These are phyloP conservation scores for Wickerhamomyces sp. DNA, from an alignment of 1,139 yeast genomes.

Conservation along the genomic window DNA sequence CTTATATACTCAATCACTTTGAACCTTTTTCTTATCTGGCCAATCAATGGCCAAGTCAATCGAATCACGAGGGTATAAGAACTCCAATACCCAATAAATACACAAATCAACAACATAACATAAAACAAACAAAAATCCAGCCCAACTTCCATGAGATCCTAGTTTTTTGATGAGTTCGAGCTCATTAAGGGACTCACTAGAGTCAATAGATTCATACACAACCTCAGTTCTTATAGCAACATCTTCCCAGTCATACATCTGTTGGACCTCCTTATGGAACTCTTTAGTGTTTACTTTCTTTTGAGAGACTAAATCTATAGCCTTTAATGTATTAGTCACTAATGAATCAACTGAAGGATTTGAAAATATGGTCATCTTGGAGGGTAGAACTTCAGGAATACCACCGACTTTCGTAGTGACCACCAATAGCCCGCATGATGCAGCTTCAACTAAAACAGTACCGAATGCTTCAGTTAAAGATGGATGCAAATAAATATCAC, in stretches of 20 bases:
- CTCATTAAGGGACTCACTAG: slow-evolving; percentile 37
- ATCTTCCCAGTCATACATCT: slow-evolving; percentile 91
- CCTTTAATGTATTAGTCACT: slow-evolving; percentile 62
- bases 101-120: slow-evolving; percentile 53
- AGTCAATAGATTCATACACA: slow-evolving; percentile 61
- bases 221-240: slow-evolving; percentile 82
- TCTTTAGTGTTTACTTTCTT: slow-evolving; percentile 62
- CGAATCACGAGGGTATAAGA: slow-evolving; percentile 58
- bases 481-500: slow-evolving; percentile 92
- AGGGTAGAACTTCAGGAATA: slow-evolving; percentile 92
- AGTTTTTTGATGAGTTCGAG: slow-evolving; percentile 47
- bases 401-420: slow-evolving; percentile 98
- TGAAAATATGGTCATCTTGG: slow-evolving; percentile 90
- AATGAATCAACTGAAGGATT: slow-evolving; percentile 80
- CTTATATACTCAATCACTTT: neutral
- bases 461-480: slow-evolving; percentile 97
- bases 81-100: slow-evolving; percentile 57
- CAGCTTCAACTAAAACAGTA: slow-evolving; percentile 95
- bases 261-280: slow-evolving; percentile 73
- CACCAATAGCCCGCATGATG: slow-evolving; percentile 88
- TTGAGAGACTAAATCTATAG: slow-evolving; percentile 52
- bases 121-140: slow-evolving; percentile 55
- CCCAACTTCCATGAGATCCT: slow-evolving; percentile 61
- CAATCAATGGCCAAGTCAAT: slow-evolving; percentile 77
- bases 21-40: slow-evolving; percentile 38